Percentiles rank a stretch among this genome's conserved stretches.
Evolutionary conservation across 164 flowering plant species (phyloP).

Genomic region (Brasenia schreberi): DNA sequence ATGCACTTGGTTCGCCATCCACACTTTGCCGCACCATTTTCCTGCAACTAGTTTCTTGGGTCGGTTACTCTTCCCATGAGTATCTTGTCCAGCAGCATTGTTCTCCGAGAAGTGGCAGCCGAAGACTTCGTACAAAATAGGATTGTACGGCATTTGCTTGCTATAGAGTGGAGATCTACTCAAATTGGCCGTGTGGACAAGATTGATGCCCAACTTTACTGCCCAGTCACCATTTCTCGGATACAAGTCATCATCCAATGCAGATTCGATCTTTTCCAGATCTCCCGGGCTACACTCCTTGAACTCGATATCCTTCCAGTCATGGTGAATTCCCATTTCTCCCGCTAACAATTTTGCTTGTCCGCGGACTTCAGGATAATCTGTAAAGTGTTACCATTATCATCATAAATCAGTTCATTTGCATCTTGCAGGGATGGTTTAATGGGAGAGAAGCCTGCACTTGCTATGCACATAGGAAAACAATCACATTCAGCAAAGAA

Average conservation of each 20-base stretch:
- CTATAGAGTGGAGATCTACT: slow-evolving; percentile 82
- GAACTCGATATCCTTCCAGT: slow-evolving; percentile 60
- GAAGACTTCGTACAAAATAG: slow-evolving; percentile 68
- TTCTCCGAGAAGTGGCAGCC: slow-evolving; percentile 43
- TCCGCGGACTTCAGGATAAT: slow-evolving; percentile 67
- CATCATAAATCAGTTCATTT: too few species aligned
- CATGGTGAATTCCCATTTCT: slow-evolving; percentile 42
- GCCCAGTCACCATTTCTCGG: slow-evolving; percentile 91
- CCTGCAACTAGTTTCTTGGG: slow-evolving; percentile 77
- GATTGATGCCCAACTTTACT: slow-evolving; percentile 84
- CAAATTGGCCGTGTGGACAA: slow-evolving; percentile 72
- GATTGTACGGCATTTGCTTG: slow-evolving; percentile 94
- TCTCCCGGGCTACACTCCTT: slow-evolving; percentile 52
- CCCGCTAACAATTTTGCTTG: slow-evolving; percentile 65
- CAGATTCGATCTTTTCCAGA: slow-evolving; percentile 40
- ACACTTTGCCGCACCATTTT: slow-evolving; percentile 98
- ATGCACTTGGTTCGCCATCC: slow-evolving; percentile 97
- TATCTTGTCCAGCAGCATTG: slow-evolving; percentile 22
- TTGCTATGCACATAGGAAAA: too few species aligned
- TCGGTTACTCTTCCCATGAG: slow-evolving; percentile 22
- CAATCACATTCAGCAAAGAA: too few species aligned
- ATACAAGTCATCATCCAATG: slow-evolving; percentile 57
- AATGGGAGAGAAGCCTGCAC: too few species aligned
- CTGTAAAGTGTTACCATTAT: slow-evolving; percentile 19
- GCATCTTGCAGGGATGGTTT: too few species aligned